Evolutionary conservation across 176 grass and related monocot species (phyloP), one percentile per base, ranked within the genome.

Genomic region (Alloteropsis semialata): DNA sequence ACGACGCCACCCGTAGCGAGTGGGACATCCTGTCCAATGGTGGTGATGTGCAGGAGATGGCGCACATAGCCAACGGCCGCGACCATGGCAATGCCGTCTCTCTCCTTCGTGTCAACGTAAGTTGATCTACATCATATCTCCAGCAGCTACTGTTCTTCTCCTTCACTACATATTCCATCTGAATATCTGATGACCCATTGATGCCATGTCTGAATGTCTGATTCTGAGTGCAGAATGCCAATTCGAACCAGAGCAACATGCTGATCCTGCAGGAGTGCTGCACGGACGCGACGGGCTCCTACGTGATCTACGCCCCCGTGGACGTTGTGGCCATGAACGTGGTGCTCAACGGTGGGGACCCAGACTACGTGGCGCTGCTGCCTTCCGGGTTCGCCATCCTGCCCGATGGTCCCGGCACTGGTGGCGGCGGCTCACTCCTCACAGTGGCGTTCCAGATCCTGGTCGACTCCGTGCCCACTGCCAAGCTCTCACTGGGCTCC

Each of bases 391-490:
- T 97, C 39, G 91, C 94, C 65, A 93, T 97, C 81, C 89, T 97
- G 14, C 94, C 94, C 3, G 91, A 97, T 22, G 87, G 91, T 2
- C 86, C 90, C 4, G 70, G 76, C 1, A 39, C 65, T 1, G 65
- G 65, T 41, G 53, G 43, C 1, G 89, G 81, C 6, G 94, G 94
- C 0, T 97, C 92, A 10, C 88, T 97, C 18, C 88, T 97, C 38
- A 92, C 94, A 0, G 90, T 97, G 29, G 94, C 94, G 19, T 97
- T 97, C 78, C 94, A 97, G 83, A 94, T 97, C 50, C 84, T 97
- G 13, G 94, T 97, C 7, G 94, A 97, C 76, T 94, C 92, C 0
- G 85, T 85, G 22, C 94, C 94, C 29, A 92, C 94, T 19, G 94
- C 94, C 50, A 97, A 94, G 81, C 85, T 97, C 8, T 97, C 94